Percentiles rank a stretch among this genome's conserved stretches.
phyloP scores from a whole-genome alignment of 129 eudicot species.

The Erigeron canadensis region DNA sequence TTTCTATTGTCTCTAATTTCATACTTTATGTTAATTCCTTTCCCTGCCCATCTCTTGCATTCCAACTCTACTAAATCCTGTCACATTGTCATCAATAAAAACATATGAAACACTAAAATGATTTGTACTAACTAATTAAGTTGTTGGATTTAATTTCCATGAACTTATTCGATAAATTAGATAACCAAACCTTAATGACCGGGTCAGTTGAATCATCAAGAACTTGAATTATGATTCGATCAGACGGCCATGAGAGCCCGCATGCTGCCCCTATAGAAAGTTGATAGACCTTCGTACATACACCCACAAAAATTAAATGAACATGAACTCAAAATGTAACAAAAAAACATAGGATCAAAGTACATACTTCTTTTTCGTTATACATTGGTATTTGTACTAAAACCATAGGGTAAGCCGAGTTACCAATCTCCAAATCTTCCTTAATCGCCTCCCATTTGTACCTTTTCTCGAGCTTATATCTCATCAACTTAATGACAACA shows the following conservation, averaged over 20 bases:
- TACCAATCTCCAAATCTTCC: slow-evolving; percentile 81
- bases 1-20: slow-evolving; percentile 74
- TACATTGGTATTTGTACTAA: slow-evolving; percentile 89
- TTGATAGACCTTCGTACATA: slow-evolving; percentile 79
- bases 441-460: slow-evolving; percentile 83
- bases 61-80: slow-evolving; percentile 74
- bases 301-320: not conserved
- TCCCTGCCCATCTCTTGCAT: slow-evolving; percentile 78
- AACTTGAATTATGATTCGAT: slow-evolving; percentile 82
- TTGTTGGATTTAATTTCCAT: not conserved
- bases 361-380: slow-evolving; percentile 80
- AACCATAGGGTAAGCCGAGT: slow-evolving; percentile 76
- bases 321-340: not conserved
- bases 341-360: not conserved
- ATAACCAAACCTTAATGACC: slow-evolving; percentile 49
- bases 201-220: slow-evolving; percentile 93
- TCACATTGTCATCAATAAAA: not conserved
- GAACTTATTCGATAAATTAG: not conserved
- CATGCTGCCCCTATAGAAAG: slow-evolving; percentile 97
- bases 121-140: not conserved
- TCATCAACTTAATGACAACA: slow-evolving; percentile 52
- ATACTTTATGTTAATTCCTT: slow-evolving; percentile 81
- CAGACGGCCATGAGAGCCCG: slow-evolving; percentile 88
- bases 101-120: not conserved
- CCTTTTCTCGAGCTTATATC: slow-evolving; percentile 55